phyloP scores from a whole-genome alignment of 106 monocot genomes.

The Gastrodia elata region DNA sequence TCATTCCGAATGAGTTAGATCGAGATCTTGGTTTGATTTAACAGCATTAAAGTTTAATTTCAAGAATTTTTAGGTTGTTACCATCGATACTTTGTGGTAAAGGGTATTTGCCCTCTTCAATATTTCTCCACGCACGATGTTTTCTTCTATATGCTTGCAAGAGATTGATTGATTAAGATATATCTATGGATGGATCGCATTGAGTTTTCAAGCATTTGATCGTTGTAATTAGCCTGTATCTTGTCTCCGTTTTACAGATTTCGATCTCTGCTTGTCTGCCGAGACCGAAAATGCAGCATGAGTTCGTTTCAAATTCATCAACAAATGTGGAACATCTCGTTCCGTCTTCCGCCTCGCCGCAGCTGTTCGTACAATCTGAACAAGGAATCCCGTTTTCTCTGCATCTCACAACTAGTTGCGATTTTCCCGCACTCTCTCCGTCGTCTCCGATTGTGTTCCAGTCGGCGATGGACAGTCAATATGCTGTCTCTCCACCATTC shows the following conservation, averaged over 20 bases:
- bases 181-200: background rate
- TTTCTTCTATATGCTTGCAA: background rate
- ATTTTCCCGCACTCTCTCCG: slow-evolving; percentile 24
- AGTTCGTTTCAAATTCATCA: slow-evolving; percentile 12
- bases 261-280: background rate
- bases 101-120: background rate
- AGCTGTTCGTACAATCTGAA: slow-evolving; percentile 8
- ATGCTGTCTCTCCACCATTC: background rate
- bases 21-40: background rate
- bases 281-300: slow-evolving; percentile 23
- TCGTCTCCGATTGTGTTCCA: slow-evolving; percentile 10
- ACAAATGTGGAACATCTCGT: slow-evolving; percentile 4
- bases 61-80: background rate
- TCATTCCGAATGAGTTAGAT: background rate
- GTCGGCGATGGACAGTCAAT: background rate
- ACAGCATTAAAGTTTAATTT: background rate
- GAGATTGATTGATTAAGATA: background rate
- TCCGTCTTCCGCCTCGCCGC: background rate
- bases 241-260: background rate
- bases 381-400: slow-evolving; percentile 10
- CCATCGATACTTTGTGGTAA: background rate
- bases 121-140: background rate
- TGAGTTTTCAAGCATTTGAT: background rate
- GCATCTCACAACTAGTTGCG: slow-evolving; percentile 15
- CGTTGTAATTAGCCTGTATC: background rate